Base-by-base conservation (phyloP, 2,329 filamentous ascomycete genomes). In the Cytospora mali region DNA sequence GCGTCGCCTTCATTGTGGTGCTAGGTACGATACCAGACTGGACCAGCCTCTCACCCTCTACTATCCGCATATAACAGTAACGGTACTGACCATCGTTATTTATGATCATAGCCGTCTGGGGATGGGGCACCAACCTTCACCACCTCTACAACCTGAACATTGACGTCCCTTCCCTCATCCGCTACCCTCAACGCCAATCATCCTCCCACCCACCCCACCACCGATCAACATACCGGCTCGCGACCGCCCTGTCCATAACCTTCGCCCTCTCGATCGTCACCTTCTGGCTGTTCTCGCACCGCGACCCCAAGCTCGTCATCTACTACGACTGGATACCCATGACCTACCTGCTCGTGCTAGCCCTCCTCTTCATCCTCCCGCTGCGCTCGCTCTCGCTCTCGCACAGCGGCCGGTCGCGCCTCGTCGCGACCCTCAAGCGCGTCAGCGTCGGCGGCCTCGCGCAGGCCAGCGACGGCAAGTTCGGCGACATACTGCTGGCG, bases 91-190 rank as follows among this genome's bases (percentile, higher is more conserved):
- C 16, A 9, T 10, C 14, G 13, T 27, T 2, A 25, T 56, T 27
- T 2, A 25, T 56, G 42, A 4, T 52, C 53, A 33, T 64, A 96
- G 93, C 92, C 69, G 88, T 96, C 71, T 98, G 94, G 94, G 93
- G 92, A 74, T 99, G 94, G 93, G 93, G 89, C 68, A 77, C 90
- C 69, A 98, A 97, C 79, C 86, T 98, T 48, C 93, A 97, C 74
- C 93, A 92, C 77, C 87, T 98, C 64, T 83, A 89, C 71, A 77
- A 86, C 63, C 81, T 88, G 71, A 90, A 90, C 73, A 96, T 99
- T 79, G 92, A 97, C 76, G 91, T 96, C 61, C 91, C 92, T 23
- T 82, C 87, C 33, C 83, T 98, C 62, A 92, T 98, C 70, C 88
- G 91, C 75, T 98, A 98, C 75, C 92, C 93, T 46, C 80, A 84